Conservation (phyloP, 1,284 basidiomycete genomes). For the Crucibulum parvulum region DNA sequence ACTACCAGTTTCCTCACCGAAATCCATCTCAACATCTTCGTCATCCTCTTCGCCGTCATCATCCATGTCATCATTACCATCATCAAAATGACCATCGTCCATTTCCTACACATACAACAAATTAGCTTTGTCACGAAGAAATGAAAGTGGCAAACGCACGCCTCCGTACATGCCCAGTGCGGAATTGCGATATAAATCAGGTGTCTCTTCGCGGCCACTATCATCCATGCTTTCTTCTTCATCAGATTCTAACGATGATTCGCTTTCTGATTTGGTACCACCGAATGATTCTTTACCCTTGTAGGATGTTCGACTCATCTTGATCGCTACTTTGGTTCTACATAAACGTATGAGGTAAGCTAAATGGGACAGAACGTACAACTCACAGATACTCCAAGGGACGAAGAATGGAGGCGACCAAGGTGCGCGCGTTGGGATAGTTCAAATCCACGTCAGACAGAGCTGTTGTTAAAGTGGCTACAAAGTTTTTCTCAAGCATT, state of each 20-base stretch:
- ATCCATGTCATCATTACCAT: slow-evolving; percentile 81
- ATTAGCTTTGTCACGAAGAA: slow-evolving; percentile 6
- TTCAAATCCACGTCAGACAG: slow-evolving; percentile 96
- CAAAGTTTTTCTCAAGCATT: slow-evolving; percentile 99
- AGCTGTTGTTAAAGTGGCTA: slow-evolving; percentile 87
- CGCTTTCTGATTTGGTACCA: slow-evolving; percentile 58
- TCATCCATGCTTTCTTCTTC: slow-evolving; percentile 71
- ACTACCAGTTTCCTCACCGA: slow-evolving; percentile 81
- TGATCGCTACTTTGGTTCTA: slow-evolving; percentile 95
- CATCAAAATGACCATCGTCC: slow-evolving; percentile 74
- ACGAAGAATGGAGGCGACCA: slow-evolving; percentile 87
- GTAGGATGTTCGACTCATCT: slow-evolving; percentile 88
- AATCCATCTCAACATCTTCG: slow-evolving; percentile 89
- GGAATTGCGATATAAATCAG: slow-evolving; percentile 96
- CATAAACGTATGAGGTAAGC: slow-evolving; percentile 3
- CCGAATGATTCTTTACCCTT: slow-evolving; percentile 68
- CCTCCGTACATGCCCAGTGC: slow-evolving; percentile 95
- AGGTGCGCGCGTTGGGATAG: slow-evolving; percentile 88
- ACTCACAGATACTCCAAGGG: slow-evolving; percentile 91
- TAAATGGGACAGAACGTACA: slow-evolving; percentile 6
- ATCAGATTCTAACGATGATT: slow-evolving; percentile 66
- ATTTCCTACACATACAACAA: slow-evolving; percentile 64
- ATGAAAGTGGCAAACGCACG: slow-evolving; percentile 52
- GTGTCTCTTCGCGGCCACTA: slow-evolving; percentile 78
- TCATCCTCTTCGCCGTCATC: slow-evolving; percentile 83